Base-by-base conservation (phyloP, 2,329 filamentous ascomycete genomes). In the Stromatinia cepivora region DNA sequence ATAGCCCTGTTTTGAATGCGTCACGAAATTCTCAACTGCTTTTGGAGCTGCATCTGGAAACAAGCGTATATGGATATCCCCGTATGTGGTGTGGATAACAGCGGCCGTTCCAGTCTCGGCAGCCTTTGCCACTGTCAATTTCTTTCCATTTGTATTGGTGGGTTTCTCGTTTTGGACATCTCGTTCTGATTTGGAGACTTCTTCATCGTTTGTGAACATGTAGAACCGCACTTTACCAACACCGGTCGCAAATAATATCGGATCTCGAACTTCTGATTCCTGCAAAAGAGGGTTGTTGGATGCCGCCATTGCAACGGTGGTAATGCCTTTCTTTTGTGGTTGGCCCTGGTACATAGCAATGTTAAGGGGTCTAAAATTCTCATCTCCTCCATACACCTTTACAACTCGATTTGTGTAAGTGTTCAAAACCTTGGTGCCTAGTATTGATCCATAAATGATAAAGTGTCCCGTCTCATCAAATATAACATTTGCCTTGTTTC, bases 381-480 rank as follows among this genome's bases (percentile, higher is more conserved):
- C 95, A 63, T 98, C 94, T 76, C 90, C 91, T 57, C 92, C 95
- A 80, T 94, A 98, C 1, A 95, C 87, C 78, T 93, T 94, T 71
- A 97, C 90, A 1, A 97, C 89, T 71, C 92, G 88, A 81, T 99
- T 98, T 22, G 95, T 97, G 77, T 94, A 90, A 0, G 92, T 97
- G 81, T 99, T 99, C 79, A 99, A 86, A 34, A 98, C 94, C 81
- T 99, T 99, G 77, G 94, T 88, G 31, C 96, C 95, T 54, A 94
- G 83, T 74, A 99, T 90, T 15, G 94, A 97, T 46, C 95, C 95
- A 77, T 97, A 99, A 48, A 97, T 83, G 72, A 99, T 88, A 79
- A 99, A 99, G 79, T 99, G 89, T 6, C 94, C 92, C 1, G 94
- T 97, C 81, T 99, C 95, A 79, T 99, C 95, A 78, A 98, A 99